Base-by-base conservation (phyloP, 2,329 filamentous ascomycete genomes). In the Boeremia lycopersici region DNA sequence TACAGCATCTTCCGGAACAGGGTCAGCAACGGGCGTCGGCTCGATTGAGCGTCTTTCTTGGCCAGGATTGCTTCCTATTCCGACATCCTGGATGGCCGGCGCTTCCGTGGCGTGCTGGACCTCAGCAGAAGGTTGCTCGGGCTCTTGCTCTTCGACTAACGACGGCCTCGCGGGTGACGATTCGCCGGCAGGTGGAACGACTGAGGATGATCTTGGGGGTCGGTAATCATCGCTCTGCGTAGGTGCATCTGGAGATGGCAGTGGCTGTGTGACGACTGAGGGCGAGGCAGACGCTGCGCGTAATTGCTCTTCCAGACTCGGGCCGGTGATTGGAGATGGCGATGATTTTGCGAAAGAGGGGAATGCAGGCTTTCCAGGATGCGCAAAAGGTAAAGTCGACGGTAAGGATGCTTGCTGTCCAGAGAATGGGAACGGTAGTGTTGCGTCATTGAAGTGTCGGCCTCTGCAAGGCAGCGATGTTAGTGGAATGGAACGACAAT, bases 401-500 rank as follows among this genome's bases (percentile, higher is more conserved):
- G 69, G 61, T 43, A 68, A 59, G 13, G 65, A 57, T 60, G 68
- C 52, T 46, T 68, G 59, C 31, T 63, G 60, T 48, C 65, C 66
- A 63, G 53, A n/a, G 30, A 47, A 56, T 38, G 70, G 70, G 53
- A 67, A 70, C 57, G 79, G 82, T 36, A 84, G 76, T 46, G 82
- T 82, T 61, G 78, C 72, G 71, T 84, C 81, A 70, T 84, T 77
- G 74, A 85, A 86, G 68, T 77, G 78, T 57, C 79, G 82, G 63
- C 82, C 81, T 79, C 84, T 86, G 63, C 36, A 62, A 36, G 60
- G 59, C 51, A 52, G 44, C 53, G 39, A 49, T 48, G 67, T 74
- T 50, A 74, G 71, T 63, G 62, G 64, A 69, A 65, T 65, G 62
- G 33, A 61, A 46, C 62, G 47, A 63, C 64, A 55, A 63, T 50